These are phyloP conservation scores for Picochlorum sp. DNA, from an alignment of 139 green algal genomes.

Conservation along the genomic window DNA sequence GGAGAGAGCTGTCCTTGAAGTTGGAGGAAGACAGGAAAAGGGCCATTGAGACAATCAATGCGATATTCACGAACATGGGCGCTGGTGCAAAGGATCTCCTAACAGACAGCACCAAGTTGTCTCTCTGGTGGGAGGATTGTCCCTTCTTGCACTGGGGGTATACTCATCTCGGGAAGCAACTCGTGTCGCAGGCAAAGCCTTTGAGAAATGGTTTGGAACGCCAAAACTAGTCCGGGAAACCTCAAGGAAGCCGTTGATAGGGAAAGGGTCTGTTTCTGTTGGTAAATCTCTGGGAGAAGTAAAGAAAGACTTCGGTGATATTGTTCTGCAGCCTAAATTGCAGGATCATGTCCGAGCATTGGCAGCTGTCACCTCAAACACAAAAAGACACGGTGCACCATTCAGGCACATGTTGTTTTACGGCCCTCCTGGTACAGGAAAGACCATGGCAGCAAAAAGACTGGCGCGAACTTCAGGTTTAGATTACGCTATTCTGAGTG, in stretches of 20 bases:
- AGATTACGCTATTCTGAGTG: slow-evolving; percentile 97
- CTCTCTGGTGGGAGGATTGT: slow-evolving; percentile 55
- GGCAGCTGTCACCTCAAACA: slow-evolving; percentile 82
- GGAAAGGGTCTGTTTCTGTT: slow-evolving; percentile 9
- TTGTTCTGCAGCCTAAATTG: slow-evolving; percentile 72
- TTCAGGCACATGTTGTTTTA: slow-evolving; percentile 97
- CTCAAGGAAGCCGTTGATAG: slow-evolving; percentile 34
- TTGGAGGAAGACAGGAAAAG: slow-evolving; percentile 65
- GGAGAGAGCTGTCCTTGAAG: slow-evolving; percentile 46
- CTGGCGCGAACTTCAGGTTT: slow-evolving; percentile 85
- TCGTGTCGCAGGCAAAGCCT: slow-evolving; percentile 52
- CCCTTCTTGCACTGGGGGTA: slow-evolving; percentile 74
- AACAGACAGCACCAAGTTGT: slow-evolving; percentile 72
- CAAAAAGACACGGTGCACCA: slow-evolving; percentile 80
- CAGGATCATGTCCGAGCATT: slow-evolving; percentile 80
- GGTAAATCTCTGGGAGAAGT: slow-evolving; percentile 44
- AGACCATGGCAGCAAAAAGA: slow-evolving; percentile 95
- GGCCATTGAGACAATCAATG: slow-evolving; percentile 78
- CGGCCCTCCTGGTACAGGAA: slow-evolving; percentile 78
- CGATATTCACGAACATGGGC: slow-evolving; percentile 72
- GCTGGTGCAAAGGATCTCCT: slow-evolving; percentile 53
- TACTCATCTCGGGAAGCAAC: slow-evolving; percentile 75
- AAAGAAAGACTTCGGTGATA: slow-evolving; percentile 74
- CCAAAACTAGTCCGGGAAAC: slow-evolving; percentile 71
- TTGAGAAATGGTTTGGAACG: slow-evolving; percentile 78